These are phyloP conservation scores for Silybum marianum DNA, from an alignment of 129 eudicot genomes.

Conservation along the genomic window DNA sequence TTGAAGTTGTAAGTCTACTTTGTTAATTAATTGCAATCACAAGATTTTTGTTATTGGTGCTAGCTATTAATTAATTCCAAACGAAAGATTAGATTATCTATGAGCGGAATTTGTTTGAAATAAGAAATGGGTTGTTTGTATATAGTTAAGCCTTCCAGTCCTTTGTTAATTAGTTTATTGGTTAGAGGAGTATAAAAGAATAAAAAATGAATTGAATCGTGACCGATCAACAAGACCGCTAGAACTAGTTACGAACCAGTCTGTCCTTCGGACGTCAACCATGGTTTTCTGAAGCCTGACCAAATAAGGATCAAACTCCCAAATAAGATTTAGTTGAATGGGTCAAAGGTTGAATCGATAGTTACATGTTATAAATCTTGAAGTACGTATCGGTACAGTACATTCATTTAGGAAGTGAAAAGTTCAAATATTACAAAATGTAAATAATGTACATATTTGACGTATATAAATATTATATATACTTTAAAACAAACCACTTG, in stretches of 20 bases:
- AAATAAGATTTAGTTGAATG: not conserved
- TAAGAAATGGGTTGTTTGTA: not conserved
- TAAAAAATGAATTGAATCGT: not conserved
- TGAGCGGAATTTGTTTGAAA: not conserved
- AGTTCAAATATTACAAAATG: not conserved
- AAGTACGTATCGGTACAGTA: not conserved
- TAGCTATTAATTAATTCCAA: not conserved
- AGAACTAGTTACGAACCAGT: not conserved
- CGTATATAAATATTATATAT: not conserved
- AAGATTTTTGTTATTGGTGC: not conserved
- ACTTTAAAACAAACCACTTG: not conserved
- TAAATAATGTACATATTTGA: not conserved
- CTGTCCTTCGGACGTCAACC: not conserved
- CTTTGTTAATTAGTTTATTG: not conserved
- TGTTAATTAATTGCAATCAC: not conserved
- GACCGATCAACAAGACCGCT: not conserved
- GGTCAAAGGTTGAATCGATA: not conserved
- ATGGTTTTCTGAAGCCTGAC: no score
- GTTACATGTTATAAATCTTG: not conserved
- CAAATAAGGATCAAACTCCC: not conserved
- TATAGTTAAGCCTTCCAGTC: not conserved
- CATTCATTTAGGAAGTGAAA: not conserved
- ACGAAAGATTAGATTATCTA: no score
- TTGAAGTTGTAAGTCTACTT: not conserved
- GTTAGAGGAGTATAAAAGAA: not conserved